A percentile compares a stretch with the other conserved stretches of the same genome.
Conservation (phyloP, 768 basidiomycete species). For the Asterophora lycoperdoides region DNA sequence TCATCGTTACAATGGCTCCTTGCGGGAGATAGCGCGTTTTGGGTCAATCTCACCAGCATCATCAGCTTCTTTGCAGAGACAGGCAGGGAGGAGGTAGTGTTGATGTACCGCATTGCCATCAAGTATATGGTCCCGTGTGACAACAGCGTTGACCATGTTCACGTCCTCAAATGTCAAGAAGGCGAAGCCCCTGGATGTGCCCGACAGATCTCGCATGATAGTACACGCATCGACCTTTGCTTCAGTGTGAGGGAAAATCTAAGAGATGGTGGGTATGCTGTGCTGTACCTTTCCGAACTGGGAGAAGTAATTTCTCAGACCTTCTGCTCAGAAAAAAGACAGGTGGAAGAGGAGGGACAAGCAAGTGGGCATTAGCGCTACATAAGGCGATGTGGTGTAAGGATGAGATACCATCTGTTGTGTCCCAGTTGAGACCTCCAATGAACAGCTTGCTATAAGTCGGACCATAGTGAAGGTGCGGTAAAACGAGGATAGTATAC, state of each 20-base stretch:
- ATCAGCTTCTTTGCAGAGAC: neutral
- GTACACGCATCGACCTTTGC: constrained; percentile 72
- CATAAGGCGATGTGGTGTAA: constrained; percentile 25
- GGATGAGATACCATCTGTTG: constrained; percentile 72
- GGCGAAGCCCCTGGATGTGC: constrained; percentile 79
- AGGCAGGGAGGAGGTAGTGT: no score
- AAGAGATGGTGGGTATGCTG: no score
- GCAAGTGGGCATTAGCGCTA: constrained; percentile 34
- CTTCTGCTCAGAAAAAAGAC: constrained; percentile 40
- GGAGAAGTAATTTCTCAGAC: constrained; percentile 52
- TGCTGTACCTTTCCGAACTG: no score
- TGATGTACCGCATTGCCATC: constrained; percentile 70
- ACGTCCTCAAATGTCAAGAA: constrained; percentile 79
- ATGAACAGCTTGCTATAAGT: constrained; percentile 82
- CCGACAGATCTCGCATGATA: constrained; percentile 77
- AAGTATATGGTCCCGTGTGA: constrained; percentile 61
- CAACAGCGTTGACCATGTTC: constrained; percentile 57
- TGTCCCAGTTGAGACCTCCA: constrained; percentile 89
- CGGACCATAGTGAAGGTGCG: constrained; percentile 20
- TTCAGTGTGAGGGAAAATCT: constrained; percentile 30
- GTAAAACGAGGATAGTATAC: constrained; percentile 23
- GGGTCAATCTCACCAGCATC: constrained; percentile 65
- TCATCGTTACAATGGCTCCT: constrained; percentile 75
- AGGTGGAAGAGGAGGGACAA: constrained; percentile 19
- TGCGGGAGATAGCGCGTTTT: constrained; percentile 80